These are phyloP conservation scores for Neckera pumila DNA, from an alignment of 225 moss, liverwort and hornwort genomes.

Conservation along the genomic window DNA sequence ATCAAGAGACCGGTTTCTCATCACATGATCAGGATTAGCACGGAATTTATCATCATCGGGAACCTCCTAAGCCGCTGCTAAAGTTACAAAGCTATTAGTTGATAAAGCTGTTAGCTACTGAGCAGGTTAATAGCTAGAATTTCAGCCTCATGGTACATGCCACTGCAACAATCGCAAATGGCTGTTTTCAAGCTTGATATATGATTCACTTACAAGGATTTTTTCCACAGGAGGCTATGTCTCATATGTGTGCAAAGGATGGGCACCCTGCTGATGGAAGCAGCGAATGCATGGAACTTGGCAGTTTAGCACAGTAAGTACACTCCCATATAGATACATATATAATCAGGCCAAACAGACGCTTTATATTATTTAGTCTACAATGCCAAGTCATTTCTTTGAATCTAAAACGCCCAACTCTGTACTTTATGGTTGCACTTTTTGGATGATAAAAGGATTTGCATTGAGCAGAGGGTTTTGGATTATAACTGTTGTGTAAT, in stretches of 20 bases:
- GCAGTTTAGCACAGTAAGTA: neutral
- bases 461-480: neutral
- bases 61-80: neutral
- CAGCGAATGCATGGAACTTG: slow-evolving; percentile 22
- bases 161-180: neutral
- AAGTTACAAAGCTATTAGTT: neutral
- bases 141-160: neutral
- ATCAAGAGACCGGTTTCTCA: neutral
- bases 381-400: neutral
- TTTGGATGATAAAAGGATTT: too few species aligned
- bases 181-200: neutral
- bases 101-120: neutral
- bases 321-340: neutral
- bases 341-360: neutral
- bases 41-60: neutral
- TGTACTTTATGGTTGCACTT: too few species aligned
- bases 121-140: neutral
- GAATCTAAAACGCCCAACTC: neutral
- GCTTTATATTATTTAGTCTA: neutral
- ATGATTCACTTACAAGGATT: neutral
- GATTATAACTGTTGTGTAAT: too few species aligned
- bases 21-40: slow-evolving; percentile 2
- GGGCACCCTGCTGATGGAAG: slow-evolving; percentile 1
- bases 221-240: neutral
- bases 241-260: slow-evolving; percentile 5